Evolutionary conservation across 2,329 filamentous ascomycete genomes (phyloP).

Genomic region (Alternaria solani): DNA sequence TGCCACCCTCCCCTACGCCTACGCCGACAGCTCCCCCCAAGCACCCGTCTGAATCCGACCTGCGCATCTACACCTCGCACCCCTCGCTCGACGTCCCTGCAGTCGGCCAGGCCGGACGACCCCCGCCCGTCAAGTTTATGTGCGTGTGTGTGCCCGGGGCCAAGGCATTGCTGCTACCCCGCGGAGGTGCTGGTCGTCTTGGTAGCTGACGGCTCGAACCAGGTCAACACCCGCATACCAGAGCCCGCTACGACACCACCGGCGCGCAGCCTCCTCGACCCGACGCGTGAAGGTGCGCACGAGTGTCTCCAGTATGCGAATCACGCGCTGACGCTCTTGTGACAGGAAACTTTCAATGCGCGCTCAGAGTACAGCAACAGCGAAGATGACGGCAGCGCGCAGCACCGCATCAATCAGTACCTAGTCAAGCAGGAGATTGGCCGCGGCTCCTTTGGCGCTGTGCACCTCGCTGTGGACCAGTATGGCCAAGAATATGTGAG

Average conservation of each 20-base stretch:
- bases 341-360: constrained; percentile 88
- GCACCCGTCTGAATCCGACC: constrained; percentile 31
- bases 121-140: constrained; percentile 60
- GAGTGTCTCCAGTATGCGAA: neutral
- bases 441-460: constrained; percentile 92
- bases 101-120: constrained; percentile 50
- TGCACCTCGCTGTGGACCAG: constrained; percentile 89
- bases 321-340: neutral
- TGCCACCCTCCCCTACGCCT: constrained; percentile 29
- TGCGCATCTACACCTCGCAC: constrained; percentile 55
- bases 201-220: constrained; percentile 26
- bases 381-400: constrained; percentile 78
- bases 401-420: constrained; percentile 95
- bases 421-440: constrained; percentile 94
- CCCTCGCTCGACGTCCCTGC: constrained; percentile 58
- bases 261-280: constrained; percentile 66
- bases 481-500: constrained; percentile 92
- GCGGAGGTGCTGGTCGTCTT: constrained; percentile 20
- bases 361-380: constrained; percentile 86
- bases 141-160: constrained; percentile 39
- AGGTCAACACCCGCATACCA: constrained; percentile 67
- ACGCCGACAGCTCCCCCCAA: constrained; percentile 24
- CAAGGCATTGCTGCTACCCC: constrained; percentile 28
- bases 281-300: constrained; percentile 67
- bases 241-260: constrained; percentile 71